Evolutionary conservation across 208 protist species (phyloP).

Genomic region (Wallacemonas sp.): DNA sequence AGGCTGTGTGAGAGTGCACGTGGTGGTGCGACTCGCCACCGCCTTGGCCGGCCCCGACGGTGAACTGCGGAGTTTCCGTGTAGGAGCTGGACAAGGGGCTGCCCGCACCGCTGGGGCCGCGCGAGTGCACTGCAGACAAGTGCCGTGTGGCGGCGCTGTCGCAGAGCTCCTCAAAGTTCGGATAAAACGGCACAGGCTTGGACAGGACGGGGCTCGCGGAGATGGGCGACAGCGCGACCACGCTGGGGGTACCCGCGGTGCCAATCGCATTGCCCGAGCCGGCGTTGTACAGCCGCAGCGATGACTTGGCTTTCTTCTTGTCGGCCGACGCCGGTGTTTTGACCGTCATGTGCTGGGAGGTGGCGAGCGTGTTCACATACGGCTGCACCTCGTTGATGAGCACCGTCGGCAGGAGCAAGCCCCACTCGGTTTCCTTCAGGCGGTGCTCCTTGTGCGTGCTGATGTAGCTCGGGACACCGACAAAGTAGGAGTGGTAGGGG

Average conservation of each 20-base stretch:
- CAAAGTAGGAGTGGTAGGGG: conserved; percentile 65
- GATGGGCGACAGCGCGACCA: not conserved
- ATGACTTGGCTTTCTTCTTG: conserved; percentile 20
- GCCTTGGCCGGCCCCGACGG: not conserved
- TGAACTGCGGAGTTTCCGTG: not conserved
- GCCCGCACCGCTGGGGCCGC: conserved; percentile 14
- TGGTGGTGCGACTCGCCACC: not conserved
- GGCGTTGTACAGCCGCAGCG: not conserved
- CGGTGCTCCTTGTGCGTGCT: conserved; percentile 41
- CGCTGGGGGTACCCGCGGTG: not conserved
- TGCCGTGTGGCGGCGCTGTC: conserved; percentile 25
- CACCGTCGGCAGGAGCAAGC: conserved; percentile 58
- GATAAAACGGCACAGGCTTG: conserved; percentile 38
- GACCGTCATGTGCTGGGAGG: no score
- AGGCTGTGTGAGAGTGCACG: no score
- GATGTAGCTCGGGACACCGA: conserved; percentile 54
- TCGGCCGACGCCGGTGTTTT: conserved; percentile 6
- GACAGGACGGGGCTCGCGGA: conserved; percentile 20
- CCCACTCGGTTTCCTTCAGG: conserved; percentile 38
- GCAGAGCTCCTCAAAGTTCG: conserved; percentile 38
- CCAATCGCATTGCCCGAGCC: not conserved
- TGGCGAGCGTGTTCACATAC: not conserved
- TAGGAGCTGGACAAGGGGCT: conserved; percentile 23
- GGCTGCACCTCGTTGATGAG: conserved; percentile 13
- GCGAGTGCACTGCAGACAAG: conserved; percentile 9